These are phyloP conservation scores for Penicillium alfredii DNA, from an alignment of 495 filamentous ascomycete species.

Conservation along the genomic window DNA sequence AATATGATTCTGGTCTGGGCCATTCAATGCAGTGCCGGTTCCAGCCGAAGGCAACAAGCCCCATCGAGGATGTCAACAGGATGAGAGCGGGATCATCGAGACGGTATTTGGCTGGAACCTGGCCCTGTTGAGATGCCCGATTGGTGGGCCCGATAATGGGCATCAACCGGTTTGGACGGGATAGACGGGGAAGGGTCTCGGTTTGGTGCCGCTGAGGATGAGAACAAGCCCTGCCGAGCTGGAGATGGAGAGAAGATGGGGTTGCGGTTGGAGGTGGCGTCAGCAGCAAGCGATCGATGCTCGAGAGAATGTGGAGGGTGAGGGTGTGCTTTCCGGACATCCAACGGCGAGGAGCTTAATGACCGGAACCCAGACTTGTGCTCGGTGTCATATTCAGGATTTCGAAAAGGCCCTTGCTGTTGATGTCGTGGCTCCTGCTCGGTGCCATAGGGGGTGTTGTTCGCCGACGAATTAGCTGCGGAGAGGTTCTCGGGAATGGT, in stretches of 20 bases:
- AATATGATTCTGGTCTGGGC: too few relatives aligned
- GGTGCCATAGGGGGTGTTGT: slow-evolving; percentile 40
- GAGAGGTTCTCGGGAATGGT: slow-evolving; percentile 50
- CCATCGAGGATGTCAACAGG: too few relatives aligned
- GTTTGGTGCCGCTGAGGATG: slow-evolving; percentile 22
- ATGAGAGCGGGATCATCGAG: slow-evolving; percentile 20
- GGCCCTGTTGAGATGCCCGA: slow-evolving; percentile 24
- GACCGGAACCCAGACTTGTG: slow-evolving; percentile 38
- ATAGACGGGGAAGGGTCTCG: slow-evolving; percentile 31
- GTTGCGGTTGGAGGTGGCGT: slow-evolving; percentile 22
- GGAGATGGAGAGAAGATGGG: slow-evolving; percentile 36
- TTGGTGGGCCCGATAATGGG: slow-evolving; percentile 30
- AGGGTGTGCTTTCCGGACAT: slow-evolving; percentile 40
- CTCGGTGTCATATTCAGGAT: slow-evolving; percentile 36
- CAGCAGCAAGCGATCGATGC: slow-evolving; percentile 19
- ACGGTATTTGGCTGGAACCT: slow-evolving; percentile 32
- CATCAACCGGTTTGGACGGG: slow-evolving; percentile 29
- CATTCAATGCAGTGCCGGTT: too few relatives aligned
- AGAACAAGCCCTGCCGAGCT: slow-evolving; percentile 34
- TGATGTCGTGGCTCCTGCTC: slow-evolving; percentile 34
- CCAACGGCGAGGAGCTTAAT: slow-evolving; percentile 39
- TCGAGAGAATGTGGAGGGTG: slow-evolving; percentile 23
- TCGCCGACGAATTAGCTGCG: slow-evolving; percentile 40
- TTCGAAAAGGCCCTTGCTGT: slow-evolving; percentile 21
- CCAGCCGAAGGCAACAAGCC: too few relatives aligned